A percentile compares a stretch with the other conserved stretches of the same genome.
Evolutionary conservation across 2,329 filamentous ascomycete species (phyloP).

Genomic region (Colletotrichum filicis): DNA sequence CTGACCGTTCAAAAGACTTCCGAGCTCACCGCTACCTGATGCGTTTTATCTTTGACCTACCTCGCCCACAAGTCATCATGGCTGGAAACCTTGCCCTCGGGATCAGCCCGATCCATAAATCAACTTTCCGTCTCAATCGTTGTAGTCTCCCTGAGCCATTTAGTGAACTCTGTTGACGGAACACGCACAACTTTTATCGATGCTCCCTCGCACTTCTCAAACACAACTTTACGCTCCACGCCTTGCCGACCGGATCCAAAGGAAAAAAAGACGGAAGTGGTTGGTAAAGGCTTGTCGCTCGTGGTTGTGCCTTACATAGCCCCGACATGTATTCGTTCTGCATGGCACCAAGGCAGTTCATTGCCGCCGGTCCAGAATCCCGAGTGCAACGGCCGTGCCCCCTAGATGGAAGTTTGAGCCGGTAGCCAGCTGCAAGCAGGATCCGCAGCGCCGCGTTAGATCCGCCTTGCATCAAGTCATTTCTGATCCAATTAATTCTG

Average conservation of each 20-base stretch:
- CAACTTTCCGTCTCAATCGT: background rate
- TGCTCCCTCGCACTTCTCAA: background rate
- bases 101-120: background rate
- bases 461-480: slow-evolving; percentile 27
- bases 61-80: background rate
- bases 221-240: background rate
- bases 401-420: background rate
- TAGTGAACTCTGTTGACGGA: background rate
- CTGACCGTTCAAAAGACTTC: background rate
- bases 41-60: slow-evolving; percentile 1
- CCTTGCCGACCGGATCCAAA: background rate
- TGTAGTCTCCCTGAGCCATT: background rate
- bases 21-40: slow-evolving; percentile 5
- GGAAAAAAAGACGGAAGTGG: no score
- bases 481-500: slow-evolving; percentile 17
- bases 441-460: slow-evolving; percentile 1
- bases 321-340: slow-evolving; percentile 1
- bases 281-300: background rate
- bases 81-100: background rate
- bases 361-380: background rate
- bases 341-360: slow-evolving; percentile 11
- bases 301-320: slow-evolving; percentile 26
- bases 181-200: background rate
- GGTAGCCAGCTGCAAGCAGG: background rate
- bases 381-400: background rate